Base-by-base conservation (phyloP, 768 basidiomycete genomes). In the Leccinum sublutescens region DNA sequence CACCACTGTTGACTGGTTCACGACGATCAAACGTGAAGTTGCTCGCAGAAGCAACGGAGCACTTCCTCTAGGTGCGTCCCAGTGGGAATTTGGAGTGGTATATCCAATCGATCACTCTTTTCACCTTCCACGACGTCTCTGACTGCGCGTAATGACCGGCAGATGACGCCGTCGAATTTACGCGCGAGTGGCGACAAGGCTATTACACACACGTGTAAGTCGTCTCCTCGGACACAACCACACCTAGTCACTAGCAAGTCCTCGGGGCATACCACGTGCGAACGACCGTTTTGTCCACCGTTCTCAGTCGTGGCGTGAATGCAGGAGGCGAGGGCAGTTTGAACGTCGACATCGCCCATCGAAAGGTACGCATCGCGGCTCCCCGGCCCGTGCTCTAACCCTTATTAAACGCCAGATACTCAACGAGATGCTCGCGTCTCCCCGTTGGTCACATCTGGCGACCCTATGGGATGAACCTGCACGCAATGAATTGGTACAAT, bases 341-440 rank as follows among this genome's bases (percentile, higher is more conserved):
- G 7, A 85, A 80, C 62, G 73, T 85, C 11, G 87, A 89, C 57
- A 54, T 73, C 21, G 78, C 82, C 74, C 85, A 88, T 65, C 76
- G 84, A 57, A 65, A 85, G 74, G 85, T 80, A 55, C 31, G 74
- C 62, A 3, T 19, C 25, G 15, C 25, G 25, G 23, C 14, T 8
- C 38, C 17, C 7, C 7, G 5, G 38, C 36, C 23, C 17, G 2
- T 25, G 14, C 17, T 38, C 33, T 25, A 33, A 56, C 9, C 7
- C 17, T 11, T 11, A 2, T 9, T 3, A 45, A 45, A 4, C 12
- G 5, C 11, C 27, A 89, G 86, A 78, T 86, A 40, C 77, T 88
- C 31, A 82, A 89, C 21, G 58, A 64, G 15, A 80, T 89, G 75
- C 78, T 89, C 15, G 69, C 64, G 0, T 74, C 77, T 6, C 65